phyloP scores from a whole-genome alignment of 2,329 filamentous ascomycete genomes.

The Didymella pinodella region DNA sequence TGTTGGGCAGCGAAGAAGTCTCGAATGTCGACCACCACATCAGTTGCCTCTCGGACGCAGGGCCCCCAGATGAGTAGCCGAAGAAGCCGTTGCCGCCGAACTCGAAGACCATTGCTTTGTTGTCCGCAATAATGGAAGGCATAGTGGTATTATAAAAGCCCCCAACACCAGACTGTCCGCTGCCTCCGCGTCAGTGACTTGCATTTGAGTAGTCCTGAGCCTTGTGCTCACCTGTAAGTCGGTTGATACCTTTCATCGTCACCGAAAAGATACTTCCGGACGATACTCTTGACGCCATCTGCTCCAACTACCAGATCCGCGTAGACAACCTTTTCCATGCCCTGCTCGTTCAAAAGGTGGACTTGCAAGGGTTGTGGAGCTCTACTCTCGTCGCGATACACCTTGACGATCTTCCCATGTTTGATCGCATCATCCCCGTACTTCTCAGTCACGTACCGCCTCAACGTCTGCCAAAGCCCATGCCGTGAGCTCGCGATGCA shows the following conservation, averaged over 20 bases:
- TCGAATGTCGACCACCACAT: constrained; percentile 14
- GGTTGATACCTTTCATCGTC: constrained; percentile 25
- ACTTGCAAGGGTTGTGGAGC: background rate
- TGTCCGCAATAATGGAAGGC: background rate
- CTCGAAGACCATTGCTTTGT: constrained; percentile 4
- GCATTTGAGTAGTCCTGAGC: background rate
- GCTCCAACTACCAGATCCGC: constrained; percentile 43
- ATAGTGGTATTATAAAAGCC: background rate
- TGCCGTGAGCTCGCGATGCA: constrained; percentile 33
- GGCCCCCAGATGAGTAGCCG: constrained; percentile 3
- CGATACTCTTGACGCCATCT: constrained; percentile 40
- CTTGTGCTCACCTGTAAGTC: constrained; percentile 27
- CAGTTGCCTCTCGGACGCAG: background rate
- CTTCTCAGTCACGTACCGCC: constrained; percentile 21
- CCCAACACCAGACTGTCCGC: constrained; percentile 40
- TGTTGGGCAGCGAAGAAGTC: background rate
- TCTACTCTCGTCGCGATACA: background rate
- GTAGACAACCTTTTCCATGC: constrained; percentile 17
- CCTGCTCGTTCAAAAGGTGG: background rate
- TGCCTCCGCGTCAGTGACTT: constrained; percentile 6
- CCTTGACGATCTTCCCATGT: constrained; percentile 13
- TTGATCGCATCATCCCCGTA: constrained; percentile 21
- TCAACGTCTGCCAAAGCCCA: constrained; percentile 35
- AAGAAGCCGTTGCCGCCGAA: constrained; percentile 8
- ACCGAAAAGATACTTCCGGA: constrained; percentile 31